A percentile compares a stretch with the other conserved stretches of the same genome.
phyloP scores from a whole-genome alignment of 176 grass and related monocot species.

The Eremochloa ophiuroides region DNA sequence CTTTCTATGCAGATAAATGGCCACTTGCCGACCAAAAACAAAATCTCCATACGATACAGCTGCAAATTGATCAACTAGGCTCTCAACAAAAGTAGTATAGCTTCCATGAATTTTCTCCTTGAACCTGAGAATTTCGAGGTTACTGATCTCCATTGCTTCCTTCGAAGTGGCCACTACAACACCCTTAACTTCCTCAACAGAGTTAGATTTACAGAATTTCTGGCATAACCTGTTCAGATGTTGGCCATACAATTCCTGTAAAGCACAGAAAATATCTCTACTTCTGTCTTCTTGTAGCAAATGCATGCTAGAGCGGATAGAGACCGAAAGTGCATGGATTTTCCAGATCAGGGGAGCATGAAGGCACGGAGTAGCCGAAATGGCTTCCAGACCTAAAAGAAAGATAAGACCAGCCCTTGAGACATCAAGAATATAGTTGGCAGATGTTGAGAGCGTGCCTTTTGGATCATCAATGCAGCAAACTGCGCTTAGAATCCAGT shows the following conservation, averaged over 20 bases:
- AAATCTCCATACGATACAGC: constrained; percentile 80
- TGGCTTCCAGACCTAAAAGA: constrained; percentile 73
- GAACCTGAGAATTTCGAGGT: constrained; percentile 60
- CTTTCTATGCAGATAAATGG: constrained; percentile 74
- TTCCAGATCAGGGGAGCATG: constrained; percentile 81
- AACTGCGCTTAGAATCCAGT: constrained; percentile 91
- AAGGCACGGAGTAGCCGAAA: constrained; percentile 45
- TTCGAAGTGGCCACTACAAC: neutral
- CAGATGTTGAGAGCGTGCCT: constrained; percentile 15
- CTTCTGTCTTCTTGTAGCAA: constrained; percentile 78
- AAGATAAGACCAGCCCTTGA: constrained; percentile 76
- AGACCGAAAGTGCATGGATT: constrained; percentile 79
- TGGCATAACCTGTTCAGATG: constrained; percentile 34
- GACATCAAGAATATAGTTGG: constrained; percentile 41
- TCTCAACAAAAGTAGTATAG: constrained; percentile 85
- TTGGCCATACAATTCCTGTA: constrained; percentile 82
- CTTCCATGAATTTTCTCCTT: constrained; percentile 77
- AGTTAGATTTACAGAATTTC: constrained; percentile 9
- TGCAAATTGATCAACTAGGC: constrained; percentile 74
- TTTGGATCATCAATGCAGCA: constrained; percentile 60
- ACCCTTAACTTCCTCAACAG: constrained; percentile 18
- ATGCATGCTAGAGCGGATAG: constrained; percentile 57
- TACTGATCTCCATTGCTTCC: constrained; percentile 16
- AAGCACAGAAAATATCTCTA: constrained; percentile 62
- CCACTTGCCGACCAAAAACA: constrained; percentile 80